Percentiles rank a stretch among this genome's conserved stretches.
Conservation (phyloP, 805 yeast genomes). For the Wickerhamomyces xylosicus region DNA sequence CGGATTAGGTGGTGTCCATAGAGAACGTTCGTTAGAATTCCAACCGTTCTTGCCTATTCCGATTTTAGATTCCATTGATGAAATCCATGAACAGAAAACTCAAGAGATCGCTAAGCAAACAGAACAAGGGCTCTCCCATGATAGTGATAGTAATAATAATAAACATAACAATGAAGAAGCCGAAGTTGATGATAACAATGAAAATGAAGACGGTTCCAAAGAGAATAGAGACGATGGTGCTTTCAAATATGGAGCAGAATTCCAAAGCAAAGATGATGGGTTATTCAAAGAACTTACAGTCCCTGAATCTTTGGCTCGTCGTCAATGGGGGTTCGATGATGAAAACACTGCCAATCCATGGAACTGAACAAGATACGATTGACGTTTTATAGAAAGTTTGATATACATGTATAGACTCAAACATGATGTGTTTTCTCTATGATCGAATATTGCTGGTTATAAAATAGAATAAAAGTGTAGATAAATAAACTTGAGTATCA, state of each 20-base stretch:
- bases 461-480: too few relatives aligned
- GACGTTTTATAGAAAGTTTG: too few relatives aligned
- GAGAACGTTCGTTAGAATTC: slow-evolving; percentile 40
- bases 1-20: slow-evolving; percentile 53
- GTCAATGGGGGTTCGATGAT: slow-evolving; percentile 40
- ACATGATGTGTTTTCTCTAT: too few relatives aligned
- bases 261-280: slow-evolving; percentile 30
- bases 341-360: slow-evolving; percentile 54
- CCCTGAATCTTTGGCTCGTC: slow-evolving; percentile 41
- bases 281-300: slow-evolving; percentile 35
- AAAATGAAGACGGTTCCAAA: background rate
- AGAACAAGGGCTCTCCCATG: slow-evolving; percentile 7
- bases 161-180: slow-evolving; percentile 7
- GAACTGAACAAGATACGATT: slow-evolving; percentile 18
- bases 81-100: slow-evolving; percentile 38
- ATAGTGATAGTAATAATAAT: slow-evolving; percentile 8
- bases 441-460: too few relatives aligned
- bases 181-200: slow-evolving; percentile 7
- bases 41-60: slow-evolving; percentile 69
- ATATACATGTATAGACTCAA: too few relatives aligned
- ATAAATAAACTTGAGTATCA: too few relatives aligned
- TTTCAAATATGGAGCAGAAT: slow-evolving; percentile 3
- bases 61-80: slow-evolving; percentile 64
- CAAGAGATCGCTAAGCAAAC: slow-evolving; percentile 16
- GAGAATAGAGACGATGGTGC: slow-evolving; percentile 1